Base-by-base conservation (phyloP, 148 eudicot species). In the Persicaria tinctoria region DNA sequence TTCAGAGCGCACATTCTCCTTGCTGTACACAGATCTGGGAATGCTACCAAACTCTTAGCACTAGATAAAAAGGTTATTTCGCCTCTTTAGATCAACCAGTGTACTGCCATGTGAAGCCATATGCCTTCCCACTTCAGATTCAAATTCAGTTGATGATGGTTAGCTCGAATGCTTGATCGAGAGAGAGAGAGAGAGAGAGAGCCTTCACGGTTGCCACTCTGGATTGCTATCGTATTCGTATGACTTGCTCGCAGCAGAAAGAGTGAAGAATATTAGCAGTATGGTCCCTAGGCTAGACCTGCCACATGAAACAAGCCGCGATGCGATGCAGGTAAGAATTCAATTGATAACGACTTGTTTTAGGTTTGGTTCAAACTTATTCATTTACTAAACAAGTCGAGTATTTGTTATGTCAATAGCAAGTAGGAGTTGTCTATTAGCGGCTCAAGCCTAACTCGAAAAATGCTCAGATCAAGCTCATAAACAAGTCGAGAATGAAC, bases 231-330 rank as follows among this genome's bases (percentile, higher is more conserved):
- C 87, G 16, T 77, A 82, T 41, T 74, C 84, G 55, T 72, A 79
- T 8, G 73, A 74, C 74, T 85, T 86, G 54, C 79, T 76, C 73
- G 86, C 76, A 16, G 86, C 76, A 17, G 88, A 81, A 62, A 93
- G 82, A 6, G 97, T 93, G 84, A 90, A 89, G 81, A 84, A 90
- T 11, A 93, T 93, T 41, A 93, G 87, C 72, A 90, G 57, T 68
- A 90, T 80, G 0, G 91, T 90, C 79, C 97, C 97, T 87, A 89
- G 75, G 81, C 88, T 87, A 7, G 96, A 90, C 86, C 97, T 92
- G 91, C 74, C 72, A 73, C 49, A 66, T 54, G 13, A 5, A 2
- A 18, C 20, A 57, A 4, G 17, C 17, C 17, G n/a, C 3, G 2
- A 32, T 32, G 41, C 41, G 41, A 32, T 32, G 3, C 41, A 32